phyloP scores from a whole-genome alignment of 225 moss, liverwort and hornwort genomes.

The Pseudisothecium myosuroides region DNA sequence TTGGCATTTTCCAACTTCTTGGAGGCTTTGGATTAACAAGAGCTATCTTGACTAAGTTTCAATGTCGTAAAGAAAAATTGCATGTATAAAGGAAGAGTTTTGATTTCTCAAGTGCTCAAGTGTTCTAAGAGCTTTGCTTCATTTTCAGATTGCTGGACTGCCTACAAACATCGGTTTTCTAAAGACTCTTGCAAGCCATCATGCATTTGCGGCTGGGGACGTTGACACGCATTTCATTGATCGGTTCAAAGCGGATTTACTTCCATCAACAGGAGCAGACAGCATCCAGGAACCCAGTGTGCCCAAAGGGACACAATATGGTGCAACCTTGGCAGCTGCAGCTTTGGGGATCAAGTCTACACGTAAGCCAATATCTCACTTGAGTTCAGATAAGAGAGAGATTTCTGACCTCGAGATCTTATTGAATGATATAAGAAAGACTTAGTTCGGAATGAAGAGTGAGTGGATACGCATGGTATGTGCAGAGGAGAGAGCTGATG shows the following conservation, averaged over 20 bases:
- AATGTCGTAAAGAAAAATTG: background rate
- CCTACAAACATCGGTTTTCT: slow-evolving; percentile 88
- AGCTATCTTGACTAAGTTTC: background rate
- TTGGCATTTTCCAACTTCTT: background rate
- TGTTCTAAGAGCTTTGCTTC: background rate
- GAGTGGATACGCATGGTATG: background rate
- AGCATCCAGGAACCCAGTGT: background rate
- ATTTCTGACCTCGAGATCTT: background rate
- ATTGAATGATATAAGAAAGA: background rate
- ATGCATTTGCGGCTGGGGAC: slow-evolving; percentile 82
- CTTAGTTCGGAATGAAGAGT: background rate
- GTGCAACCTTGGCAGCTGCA: slow-evolving; percentile 70
- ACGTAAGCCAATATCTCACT: slow-evolving; percentile 10
- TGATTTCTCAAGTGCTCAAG: background rate
- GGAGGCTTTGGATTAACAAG: background rate
- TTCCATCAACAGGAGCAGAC: slow-evolving; percentile 20
- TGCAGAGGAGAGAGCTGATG: slow-evolving; percentile 22
- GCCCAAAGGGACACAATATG: slow-evolving; percentile 25
- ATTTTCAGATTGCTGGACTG: slow-evolving; percentile 71
- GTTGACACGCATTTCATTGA: slow-evolving; percentile 96
- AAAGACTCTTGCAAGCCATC: slow-evolving; percentile 71
- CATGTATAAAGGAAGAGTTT: background rate
- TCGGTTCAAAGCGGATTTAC: slow-evolving; percentile 62
- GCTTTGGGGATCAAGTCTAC: slow-evolving; percentile 25
- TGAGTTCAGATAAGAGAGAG: background rate